phyloP scores from a whole-genome alignment of 78 protist genomes.

The Protostelium mycophagum region DNA sequence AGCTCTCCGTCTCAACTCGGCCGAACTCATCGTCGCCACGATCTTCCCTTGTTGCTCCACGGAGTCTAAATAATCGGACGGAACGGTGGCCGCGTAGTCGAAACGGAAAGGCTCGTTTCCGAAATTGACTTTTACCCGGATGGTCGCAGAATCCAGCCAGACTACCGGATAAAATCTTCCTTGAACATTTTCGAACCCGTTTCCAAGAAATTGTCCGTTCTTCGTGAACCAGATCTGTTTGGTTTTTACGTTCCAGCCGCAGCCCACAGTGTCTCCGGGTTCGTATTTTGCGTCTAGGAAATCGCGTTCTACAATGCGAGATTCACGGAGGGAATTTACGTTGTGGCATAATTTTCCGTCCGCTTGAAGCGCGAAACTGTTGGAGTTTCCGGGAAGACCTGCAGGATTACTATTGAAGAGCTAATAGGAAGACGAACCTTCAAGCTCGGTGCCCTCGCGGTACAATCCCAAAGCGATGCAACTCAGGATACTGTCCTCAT shows the following conservation, averaged over 20 bases:
- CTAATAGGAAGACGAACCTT: too few relatives aligned
- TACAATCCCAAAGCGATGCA: not conserved
- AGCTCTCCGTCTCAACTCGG: not conserved
- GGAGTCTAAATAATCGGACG: not conserved
- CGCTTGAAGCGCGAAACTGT: not conserved
- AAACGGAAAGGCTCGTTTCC: slow-evolving; percentile 44
- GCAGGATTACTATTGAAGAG: too few relatives aligned
- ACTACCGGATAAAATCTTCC: slow-evolving; percentile 57
- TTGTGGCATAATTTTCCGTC: slow-evolving; percentile 1
- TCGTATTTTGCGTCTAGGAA: slow-evolving; percentile 7
- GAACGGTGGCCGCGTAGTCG: slow-evolving; percentile 22
- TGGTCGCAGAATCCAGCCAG: not conserved
- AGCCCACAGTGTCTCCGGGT: slow-evolving; percentile 51
- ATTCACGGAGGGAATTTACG: not conserved
- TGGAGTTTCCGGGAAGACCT: not conserved
- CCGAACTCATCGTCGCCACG: not conserved
- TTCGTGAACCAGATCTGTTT: slow-evolving; percentile 56
- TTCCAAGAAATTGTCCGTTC: slow-evolving; percentile 51
- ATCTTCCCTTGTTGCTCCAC: not conserved
- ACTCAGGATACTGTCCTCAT: not conserved
- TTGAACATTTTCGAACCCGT: slow-evolving; percentile 48
- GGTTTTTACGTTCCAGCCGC: slow-evolving; percentile 49
- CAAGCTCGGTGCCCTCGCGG: not conserved
- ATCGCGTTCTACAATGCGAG: not conserved
- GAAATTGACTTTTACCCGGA: slow-evolving; percentile 23